Conservation (phyloP, 2,329 filamentous ascomycete genomes). For the Cordyceps cateniannulata region DNA sequence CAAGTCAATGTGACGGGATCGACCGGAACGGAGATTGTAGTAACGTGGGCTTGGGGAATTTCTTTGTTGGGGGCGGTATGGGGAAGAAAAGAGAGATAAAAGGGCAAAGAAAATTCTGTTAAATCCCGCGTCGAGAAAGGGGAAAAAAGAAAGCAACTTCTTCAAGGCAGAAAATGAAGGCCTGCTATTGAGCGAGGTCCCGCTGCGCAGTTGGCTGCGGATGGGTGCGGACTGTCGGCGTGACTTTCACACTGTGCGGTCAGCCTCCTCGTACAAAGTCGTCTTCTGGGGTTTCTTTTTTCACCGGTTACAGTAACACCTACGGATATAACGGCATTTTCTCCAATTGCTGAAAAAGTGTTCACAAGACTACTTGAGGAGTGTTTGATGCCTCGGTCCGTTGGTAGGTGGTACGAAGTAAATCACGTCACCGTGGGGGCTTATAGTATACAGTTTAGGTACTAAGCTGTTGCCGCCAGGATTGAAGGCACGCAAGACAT, state of each 20-base stretch:
- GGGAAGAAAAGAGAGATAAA: background rate
- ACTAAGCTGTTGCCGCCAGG: background rate
- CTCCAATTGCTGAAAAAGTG: background rate
- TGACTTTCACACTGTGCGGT: background rate
- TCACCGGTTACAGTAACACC: background rate
- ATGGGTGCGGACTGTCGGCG: constrained; percentile 5
- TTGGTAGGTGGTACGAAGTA: no score
- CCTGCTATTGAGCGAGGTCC: constrained; percentile 11
- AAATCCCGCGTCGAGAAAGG: background rate
- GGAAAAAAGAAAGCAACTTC: background rate
- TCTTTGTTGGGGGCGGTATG: background rate
- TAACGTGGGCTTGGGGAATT: background rate
- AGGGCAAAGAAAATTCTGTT: background rate
- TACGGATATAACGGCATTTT: background rate
- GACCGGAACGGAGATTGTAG: background rate
- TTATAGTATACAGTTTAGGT: background rate
- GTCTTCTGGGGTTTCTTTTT: background rate
- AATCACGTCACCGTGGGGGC: constrained; percentile 5
- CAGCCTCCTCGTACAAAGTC: background rate
- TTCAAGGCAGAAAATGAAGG: background rate
- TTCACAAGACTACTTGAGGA: no score
- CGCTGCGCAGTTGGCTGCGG: background rate
- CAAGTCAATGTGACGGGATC: background rate
- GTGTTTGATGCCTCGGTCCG: no score
- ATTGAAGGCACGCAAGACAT: background rate